These are phyloP conservation scores for Rhodotorula sp. DNA, from an alignment of 1,284 basidiomycete genomes.

Conservation along the genomic window DNA sequence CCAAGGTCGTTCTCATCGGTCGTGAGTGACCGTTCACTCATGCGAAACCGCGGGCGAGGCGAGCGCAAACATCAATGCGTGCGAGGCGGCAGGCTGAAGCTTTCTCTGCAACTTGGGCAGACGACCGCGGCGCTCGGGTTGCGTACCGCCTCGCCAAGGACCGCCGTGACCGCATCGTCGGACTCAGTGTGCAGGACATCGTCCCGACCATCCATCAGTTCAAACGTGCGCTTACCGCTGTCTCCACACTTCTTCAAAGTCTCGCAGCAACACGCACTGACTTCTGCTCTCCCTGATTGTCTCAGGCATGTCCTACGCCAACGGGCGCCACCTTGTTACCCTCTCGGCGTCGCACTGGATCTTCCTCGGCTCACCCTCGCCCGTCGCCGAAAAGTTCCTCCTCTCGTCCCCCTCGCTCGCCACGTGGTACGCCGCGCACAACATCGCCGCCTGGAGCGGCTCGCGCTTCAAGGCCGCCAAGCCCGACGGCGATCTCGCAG, in stretches of 20 bases:
- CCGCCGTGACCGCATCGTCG: conserved; percentile 40
- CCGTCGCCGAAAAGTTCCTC: conserved; percentile 46
- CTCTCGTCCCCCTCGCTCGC: not conserved
- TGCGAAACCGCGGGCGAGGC: too few relatives aligned
- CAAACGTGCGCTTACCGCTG: conserved; percentile 16
- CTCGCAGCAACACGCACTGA: too few relatives aligned
- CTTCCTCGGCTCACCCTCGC: conserved; percentile 46
- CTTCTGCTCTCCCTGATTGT: not conserved
- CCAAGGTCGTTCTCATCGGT: conserved; percentile 42
- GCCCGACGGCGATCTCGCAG: conserved; percentile 1
- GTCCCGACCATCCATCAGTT: conserved; percentile 46
- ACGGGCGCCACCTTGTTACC: conserved; percentile 41
- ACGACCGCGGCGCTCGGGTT: conserved; percentile 48
- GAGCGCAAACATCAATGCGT: not conserved
- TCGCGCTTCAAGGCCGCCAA: not conserved
- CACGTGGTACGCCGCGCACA: conserved; percentile 40
- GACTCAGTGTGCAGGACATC: conserved; percentile 46
- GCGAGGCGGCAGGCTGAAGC: not conserved
- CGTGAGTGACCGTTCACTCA: conserved; percentile 1
- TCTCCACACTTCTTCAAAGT: too few relatives aligned
- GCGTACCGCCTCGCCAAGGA: conserved; percentile 47
- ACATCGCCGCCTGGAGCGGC: conserved; percentile 43
- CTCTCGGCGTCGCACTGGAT: conserved; percentile 36
- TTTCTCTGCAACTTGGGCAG: not conserved
- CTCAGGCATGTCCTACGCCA: conserved; percentile 39